phyloP scores from a whole-genome alignment of 192 early-diverging fungal species.

The Coemansia sp. region DNA sequence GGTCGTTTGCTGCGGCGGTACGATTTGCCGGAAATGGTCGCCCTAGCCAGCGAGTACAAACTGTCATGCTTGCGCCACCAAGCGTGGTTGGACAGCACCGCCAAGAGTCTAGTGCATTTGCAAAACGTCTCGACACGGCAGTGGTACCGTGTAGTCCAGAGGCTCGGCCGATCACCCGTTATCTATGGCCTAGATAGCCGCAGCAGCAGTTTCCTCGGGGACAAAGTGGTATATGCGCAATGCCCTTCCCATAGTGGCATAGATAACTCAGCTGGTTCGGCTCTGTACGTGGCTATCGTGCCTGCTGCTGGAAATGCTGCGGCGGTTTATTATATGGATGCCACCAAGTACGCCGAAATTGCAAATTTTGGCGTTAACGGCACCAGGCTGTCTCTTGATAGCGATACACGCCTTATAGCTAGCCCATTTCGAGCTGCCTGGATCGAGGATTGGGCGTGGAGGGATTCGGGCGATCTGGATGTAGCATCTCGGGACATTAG shows the following conservation, averaged over 20 bases:
- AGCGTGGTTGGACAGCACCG: neutral
- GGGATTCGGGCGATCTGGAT: conserved; percentile 3
- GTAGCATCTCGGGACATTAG: conserved; percentile 13
- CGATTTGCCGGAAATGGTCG: conserved; percentile 48
- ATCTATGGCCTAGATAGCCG: neutral
- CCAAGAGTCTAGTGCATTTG: neutral
- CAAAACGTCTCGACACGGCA: neutral
- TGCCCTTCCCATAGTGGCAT: neutral
- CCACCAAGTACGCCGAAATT: conserved; percentile 4
- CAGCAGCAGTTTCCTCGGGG: neutral
- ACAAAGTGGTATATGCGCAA: neutral
- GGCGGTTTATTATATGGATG: conserved; percentile 26
- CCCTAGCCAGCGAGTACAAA: conserved; percentile 25
- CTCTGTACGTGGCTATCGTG: conserved; percentile 20
- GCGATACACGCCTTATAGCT: neutral
- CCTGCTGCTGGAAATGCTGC: conserved; percentile 3
- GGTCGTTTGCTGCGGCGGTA: conserved; percentile 36
- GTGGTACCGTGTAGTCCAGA: conserved; percentile 8
- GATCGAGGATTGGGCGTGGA: conserved; percentile 40
- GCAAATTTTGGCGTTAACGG: neutral
- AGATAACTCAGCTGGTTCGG: neutral
- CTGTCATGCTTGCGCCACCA: neutral
- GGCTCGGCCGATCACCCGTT: neutral
- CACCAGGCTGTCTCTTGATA: neutral
- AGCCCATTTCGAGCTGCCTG: conserved; percentile 22